phyloP scores from a whole-genome alignment of 2,329 filamentous ascomycete genomes.

The Colletotrichum aenigma region DNA sequence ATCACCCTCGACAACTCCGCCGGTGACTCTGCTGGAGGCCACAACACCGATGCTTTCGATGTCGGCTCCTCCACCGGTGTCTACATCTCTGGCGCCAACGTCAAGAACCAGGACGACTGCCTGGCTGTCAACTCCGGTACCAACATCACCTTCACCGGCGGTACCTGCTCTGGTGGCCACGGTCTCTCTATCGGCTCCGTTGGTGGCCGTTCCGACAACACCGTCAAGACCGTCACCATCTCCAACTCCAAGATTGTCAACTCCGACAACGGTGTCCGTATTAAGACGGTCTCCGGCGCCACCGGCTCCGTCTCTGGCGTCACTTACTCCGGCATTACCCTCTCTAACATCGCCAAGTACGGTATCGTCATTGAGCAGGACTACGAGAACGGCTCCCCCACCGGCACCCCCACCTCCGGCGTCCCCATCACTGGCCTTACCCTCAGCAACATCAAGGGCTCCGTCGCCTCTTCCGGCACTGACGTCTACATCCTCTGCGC shows the following conservation, averaged over 20 bases:
- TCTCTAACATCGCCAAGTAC: conserved; percentile 45
- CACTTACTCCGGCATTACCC: conserved; percentile 46
- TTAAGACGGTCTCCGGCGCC: conserved; percentile 53
- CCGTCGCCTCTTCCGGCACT: conserved; percentile 40
- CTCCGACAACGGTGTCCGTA: conserved; percentile 56
- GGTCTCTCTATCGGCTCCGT: conserved; percentile 48
- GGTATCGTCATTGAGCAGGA: conserved; percentile 45
- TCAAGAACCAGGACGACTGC: conserved; percentile 68
- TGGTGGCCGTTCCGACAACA: conserved; percentile 55
- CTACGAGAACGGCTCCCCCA: conserved; percentile 52
- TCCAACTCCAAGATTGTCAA: conserved; percentile 52
- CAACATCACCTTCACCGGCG: conserved; percentile 49
- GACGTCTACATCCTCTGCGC: conserved; percentile 60
- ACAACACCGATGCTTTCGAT: conserved; percentile 67
- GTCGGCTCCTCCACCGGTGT: conserved; percentile 53
- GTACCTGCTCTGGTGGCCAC: conserved; percentile 48
- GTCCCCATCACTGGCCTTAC: conserved; percentile 59
- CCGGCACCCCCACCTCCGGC: conserved; percentile 47
- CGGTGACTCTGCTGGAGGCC: conserved; percentile 36
- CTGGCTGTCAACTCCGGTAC: conserved; percentile 60
- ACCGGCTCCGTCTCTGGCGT: conserved; percentile 48
- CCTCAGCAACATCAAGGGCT: conserved; percentile 46
- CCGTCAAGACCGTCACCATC: conserved; percentile 55
- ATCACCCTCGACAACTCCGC: conserved; percentile 43
- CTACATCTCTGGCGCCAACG: conserved; percentile 53